Conservation (phyloP, 768 basidiomycete species). For the Suillus hirtellus region DNA sequence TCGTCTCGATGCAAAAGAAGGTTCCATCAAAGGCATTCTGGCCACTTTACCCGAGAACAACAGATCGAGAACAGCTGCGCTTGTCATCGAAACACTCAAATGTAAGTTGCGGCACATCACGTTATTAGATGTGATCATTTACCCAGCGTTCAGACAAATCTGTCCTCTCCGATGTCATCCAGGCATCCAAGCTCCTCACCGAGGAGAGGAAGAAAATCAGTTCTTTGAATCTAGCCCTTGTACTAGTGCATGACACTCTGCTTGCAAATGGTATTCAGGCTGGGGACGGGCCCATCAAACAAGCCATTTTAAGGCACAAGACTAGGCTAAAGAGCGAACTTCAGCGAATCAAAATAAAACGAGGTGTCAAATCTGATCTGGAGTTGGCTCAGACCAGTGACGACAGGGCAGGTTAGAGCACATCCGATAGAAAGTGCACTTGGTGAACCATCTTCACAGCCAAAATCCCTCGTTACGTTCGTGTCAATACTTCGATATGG, state of each 20-base stretch:
- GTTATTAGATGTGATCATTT: neutral
- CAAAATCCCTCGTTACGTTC: conserved; percentile 79
- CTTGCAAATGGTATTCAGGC: conserved; percentile 86
- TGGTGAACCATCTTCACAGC: conserved; percentile 38
- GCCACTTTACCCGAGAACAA: conserved; percentile 71
- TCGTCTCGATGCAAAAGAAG: conserved; percentile 82
- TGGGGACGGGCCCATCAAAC: conserved; percentile 87
- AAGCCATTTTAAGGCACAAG: conserved; percentile 85
- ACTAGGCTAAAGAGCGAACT: conserved; percentile 87
- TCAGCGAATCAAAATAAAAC: conserved; percentile 77
- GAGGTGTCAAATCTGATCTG: conserved; percentile 60
- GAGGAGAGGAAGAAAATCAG: conserved; percentile 77
- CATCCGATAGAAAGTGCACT: neutral
- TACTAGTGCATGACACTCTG: conserved; percentile 90
- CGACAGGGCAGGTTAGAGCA: conserved; percentile 57
- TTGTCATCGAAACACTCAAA: conserved; percentile 94
- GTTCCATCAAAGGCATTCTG: conserved; percentile 88
- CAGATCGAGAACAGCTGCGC: conserved; percentile 76
- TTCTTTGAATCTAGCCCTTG: conserved; percentile 73
- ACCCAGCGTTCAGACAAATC: conserved; percentile 60
- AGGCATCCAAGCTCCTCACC: conserved; percentile 63
- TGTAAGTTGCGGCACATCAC: conserved; percentile 49
- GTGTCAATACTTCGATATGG: conserved; percentile 77
- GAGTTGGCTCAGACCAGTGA: conserved; percentile 67
- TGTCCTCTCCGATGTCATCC: conserved; percentile 70